These are phyloP conservation scores for Rhodotorula sphaerocarpa DNA, from an alignment of 768 basidiomycete genomes.

Conservation along the genomic window DNA sequence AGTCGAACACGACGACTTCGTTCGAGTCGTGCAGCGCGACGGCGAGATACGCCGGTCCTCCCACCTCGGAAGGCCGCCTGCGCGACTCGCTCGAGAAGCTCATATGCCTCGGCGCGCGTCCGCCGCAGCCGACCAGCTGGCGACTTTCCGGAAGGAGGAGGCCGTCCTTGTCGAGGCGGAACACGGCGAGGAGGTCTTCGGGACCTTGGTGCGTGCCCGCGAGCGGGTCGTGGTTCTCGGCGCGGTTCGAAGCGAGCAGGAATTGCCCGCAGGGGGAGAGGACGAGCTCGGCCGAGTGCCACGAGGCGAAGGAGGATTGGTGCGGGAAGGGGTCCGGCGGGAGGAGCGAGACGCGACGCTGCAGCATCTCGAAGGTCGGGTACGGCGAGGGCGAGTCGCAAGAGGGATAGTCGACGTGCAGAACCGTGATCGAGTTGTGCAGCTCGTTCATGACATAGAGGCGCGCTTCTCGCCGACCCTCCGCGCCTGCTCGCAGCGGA, in stretches of 20 bases:
- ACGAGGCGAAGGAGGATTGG: conserved; percentile 13
- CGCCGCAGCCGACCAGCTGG: conserved; percentile 3
- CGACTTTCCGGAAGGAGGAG: background rate
- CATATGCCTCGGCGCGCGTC: conserved; percentile 27
- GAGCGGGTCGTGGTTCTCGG: conserved; percentile 29
- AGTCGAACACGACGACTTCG: conserved; percentile 27
- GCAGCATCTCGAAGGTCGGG: conserved; percentile 20
- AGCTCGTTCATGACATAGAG: conserved; percentile 34
- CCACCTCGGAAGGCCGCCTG: background rate
- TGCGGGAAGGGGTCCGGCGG: conserved; percentile 6
- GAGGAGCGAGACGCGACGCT: conserved; percentile 25
- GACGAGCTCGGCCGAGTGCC: conserved; percentile 30
- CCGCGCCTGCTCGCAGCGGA: background rate
- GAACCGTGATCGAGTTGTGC: conserved; percentile 24
- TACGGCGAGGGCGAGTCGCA: background rate
- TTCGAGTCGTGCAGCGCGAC: conserved; percentile 30
- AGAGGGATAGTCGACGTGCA: conserved; percentile 6
- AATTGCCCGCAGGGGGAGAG: conserved; percentile 10
- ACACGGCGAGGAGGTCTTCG: conserved; percentile 20
- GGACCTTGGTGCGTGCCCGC: conserved; percentile 4
- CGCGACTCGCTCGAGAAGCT: conserved; percentile 6
- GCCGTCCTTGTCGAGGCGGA: conserved; percentile 5
- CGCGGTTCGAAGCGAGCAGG: conserved; percentile 32
- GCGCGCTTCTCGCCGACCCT: background rate
- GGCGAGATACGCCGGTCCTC: conserved; percentile 8